phyloP scores from a whole-genome alignment of 2,329 filamentous ascomycete genomes.

The Parascedosporium putredinis region DNA sequence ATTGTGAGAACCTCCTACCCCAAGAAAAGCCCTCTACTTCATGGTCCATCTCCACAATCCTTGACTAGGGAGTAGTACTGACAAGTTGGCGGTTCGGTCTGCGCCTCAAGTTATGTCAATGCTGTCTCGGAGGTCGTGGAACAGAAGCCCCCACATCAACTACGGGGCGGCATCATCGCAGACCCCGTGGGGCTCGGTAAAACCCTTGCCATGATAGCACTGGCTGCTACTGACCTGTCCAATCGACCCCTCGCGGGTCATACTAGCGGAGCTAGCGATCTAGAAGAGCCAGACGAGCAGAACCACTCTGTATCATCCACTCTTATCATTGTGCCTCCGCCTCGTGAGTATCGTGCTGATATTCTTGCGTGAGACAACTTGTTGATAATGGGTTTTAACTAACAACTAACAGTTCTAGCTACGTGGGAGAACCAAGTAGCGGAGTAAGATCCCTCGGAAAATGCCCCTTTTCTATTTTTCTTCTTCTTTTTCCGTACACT shows the following conservation, averaged over 20 bases:
- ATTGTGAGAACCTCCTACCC: slow-evolving; percentile 14
- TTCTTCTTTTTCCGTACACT: neutral
- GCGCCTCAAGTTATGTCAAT: slow-evolving; percentile 28
- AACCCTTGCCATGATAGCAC: slow-evolving; percentile 31
- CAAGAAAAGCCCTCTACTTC: too few relatives aligned
- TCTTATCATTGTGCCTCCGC: neutral
- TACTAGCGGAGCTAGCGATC: neutral
- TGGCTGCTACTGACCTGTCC: slow-evolving; percentile 22
- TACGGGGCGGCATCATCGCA: slow-evolving; percentile 34
- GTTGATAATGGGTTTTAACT: neutral
- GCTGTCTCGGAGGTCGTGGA: slow-evolving; percentile 19
- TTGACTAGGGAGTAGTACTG: too few relatives aligned
- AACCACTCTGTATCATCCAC: neutral
- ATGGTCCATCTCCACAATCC: too few relatives aligned
- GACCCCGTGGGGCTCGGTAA: slow-evolving; percentile 38
- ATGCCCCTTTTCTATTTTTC: too few relatives aligned
- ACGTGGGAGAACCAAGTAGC: slow-evolving; percentile 1
- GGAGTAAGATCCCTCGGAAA: too few relatives aligned
- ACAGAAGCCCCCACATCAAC: slow-evolving; percentile 20
- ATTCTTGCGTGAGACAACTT: neutral
- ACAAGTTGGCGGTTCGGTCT: too few relatives aligned
- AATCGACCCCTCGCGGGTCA: neutral
- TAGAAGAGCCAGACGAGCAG: neutral
- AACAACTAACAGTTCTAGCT: neutral
- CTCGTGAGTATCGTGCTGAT: neutral